Evolutionary conservation across 345 rosid genomes (phyloP).

Genomic region (Hibiscus tridactylites): DNA sequence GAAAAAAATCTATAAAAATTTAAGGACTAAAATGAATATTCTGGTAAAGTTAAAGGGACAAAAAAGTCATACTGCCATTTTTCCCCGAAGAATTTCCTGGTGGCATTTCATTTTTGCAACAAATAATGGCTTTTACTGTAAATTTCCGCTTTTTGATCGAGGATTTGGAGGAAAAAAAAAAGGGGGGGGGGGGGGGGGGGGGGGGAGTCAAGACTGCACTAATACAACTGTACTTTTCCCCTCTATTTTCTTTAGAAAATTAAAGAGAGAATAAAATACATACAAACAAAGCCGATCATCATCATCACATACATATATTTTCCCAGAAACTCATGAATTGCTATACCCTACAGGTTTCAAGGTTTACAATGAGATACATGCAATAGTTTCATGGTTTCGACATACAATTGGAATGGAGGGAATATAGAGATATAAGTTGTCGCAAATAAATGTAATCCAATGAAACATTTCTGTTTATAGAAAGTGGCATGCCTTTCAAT

Average conservation of each 20-base stretch:
- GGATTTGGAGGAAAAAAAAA: too few species aligned
- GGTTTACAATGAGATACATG: background rate
- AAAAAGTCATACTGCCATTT: background rate
- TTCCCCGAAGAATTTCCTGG: background rate
- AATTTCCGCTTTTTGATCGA: too few species aligned
- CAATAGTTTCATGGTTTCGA: background rate
- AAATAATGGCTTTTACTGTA: too few species aligned
- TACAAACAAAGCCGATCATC: too few species aligned
- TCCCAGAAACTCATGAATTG: background rate
- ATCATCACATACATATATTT: background rate
- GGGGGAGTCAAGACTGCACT: too few species aligned
- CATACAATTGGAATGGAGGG: conserved; percentile 4
- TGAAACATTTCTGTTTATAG: background rate
- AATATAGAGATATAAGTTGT: background rate
- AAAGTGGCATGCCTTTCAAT: conserved; percentile 3
- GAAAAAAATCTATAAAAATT: too few species aligned
- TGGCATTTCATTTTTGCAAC: background rate
- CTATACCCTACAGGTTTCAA: background rate
- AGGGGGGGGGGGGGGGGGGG: too few species aligned
- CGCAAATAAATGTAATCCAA: background rate
- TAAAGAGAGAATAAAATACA: too few species aligned
- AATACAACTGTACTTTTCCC: too few species aligned
- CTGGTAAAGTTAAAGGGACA: too few species aligned
- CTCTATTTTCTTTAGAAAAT: too few species aligned
- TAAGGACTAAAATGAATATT: too few species aligned